Evolutionary conservation across 768 basidiomycete genomes (phyloP).

Genomic region (Lactarius sp.): DNA sequence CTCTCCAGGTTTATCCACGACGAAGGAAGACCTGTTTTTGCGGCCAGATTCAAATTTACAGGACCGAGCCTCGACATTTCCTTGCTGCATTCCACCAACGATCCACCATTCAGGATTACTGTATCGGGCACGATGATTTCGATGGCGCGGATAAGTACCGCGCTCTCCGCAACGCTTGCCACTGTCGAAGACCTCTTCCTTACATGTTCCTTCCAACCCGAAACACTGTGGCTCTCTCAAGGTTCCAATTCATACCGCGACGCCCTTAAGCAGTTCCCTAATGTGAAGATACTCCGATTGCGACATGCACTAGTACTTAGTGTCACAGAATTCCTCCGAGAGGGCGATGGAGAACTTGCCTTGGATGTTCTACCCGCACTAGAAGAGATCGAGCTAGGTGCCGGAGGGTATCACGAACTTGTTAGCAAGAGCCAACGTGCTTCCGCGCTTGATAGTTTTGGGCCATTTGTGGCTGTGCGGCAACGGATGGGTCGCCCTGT

Average conservation of each 20-base stretch:
- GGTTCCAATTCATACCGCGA: not conserved
- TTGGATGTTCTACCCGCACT: not conserved
- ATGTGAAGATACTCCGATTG: not conserved
- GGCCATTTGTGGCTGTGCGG: not conserved
- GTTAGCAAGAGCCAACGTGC: not conserved
- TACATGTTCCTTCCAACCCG: not conserved
- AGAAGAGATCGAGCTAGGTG: not conserved
- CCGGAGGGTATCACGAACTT: not conserved
- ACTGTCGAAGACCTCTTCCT: not conserved
- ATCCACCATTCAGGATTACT: not conserved
- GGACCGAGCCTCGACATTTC: fast-evolving
- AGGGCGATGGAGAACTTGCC: not conserved
- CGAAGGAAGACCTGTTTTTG: not conserved
- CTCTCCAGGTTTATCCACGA: not conserved
- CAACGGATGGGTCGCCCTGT: not conserved
- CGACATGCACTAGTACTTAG: not conserved
- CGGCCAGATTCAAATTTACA: not conserved
- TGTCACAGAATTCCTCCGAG: not conserved
- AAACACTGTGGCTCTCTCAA: not conserved
- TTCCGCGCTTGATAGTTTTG: not conserved
- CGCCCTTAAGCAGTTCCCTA: not conserved
- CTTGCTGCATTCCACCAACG: no score
- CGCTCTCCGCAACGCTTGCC: not conserved
- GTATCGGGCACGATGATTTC: not conserved
- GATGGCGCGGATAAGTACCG: not conserved